Percentiles rank a stretch among this genome's conserved stretches.
Conservation (phyloP, 306 rosid genomes). For the Rosa persica region DNA sequence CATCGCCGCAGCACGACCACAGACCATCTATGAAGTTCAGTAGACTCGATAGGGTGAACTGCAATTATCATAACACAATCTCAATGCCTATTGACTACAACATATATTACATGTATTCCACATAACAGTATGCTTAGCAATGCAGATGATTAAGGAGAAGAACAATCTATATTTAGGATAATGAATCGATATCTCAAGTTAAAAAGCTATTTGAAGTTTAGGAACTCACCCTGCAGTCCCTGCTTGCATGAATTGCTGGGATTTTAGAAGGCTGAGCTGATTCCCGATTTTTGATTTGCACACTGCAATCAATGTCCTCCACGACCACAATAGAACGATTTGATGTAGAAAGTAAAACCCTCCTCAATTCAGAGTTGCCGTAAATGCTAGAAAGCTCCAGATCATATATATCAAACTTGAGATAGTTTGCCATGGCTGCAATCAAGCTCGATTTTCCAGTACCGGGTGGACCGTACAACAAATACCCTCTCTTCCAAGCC, state of each 20-base stretch:
- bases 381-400: constrained; percentile 31
- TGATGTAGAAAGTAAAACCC: constrained; percentile 24
- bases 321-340: constrained; percentile 45
- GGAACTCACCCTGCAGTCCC: neutral
- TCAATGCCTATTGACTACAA: neutral
- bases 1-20: constrained; percentile 65
- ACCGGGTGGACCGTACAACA: constrained; percentile 42
- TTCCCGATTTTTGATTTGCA: constrained; percentile 6
- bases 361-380: constrained; percentile 25
- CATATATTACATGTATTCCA: constrained; percentile 1
- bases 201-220: neutral
- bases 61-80: neutral
- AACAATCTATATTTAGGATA: neutral
- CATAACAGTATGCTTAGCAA: neutral
- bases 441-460: constrained; percentile 44
- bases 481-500: constrained; percentile 52
- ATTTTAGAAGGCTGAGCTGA: neutral
- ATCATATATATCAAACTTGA: constrained; percentile 43
- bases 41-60: constrained; percentile 35
- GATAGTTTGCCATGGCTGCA: constrained; percentile 54
- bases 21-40: constrained; percentile 58
- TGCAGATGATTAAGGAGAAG: neutral
- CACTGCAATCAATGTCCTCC: constrained; percentile 40
- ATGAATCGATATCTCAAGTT: neutral
- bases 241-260: neutral